Conservation (phyloP, 2,329 filamentous ascomycete species). For the Basipetospora sp. region DNA sequence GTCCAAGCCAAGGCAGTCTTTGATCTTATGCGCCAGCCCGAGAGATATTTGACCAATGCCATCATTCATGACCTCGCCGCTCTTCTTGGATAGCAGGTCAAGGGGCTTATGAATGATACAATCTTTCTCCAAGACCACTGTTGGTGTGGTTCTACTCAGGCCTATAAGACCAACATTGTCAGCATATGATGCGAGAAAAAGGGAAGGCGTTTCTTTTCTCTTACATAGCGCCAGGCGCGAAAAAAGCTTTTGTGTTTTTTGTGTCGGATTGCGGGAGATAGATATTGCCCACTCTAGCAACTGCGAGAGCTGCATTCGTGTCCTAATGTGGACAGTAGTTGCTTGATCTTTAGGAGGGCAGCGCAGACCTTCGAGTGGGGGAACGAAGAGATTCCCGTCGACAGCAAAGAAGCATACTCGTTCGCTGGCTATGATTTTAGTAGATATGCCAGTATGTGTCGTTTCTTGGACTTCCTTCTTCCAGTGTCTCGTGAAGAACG, state of each 20-base stretch:
- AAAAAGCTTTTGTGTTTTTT: conserved; percentile 42
- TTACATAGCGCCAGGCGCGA: conserved; percentile 41
- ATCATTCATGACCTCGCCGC: conserved; percentile 45
- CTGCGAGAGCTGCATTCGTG: conserved; percentile 21
- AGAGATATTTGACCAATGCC: conserved; percentile 53
- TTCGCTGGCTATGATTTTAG: conserved; percentile 21
- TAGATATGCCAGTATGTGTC: conserved; percentile 13
- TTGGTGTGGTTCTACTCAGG: conserved; percentile 35
- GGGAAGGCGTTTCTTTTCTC: conserved; percentile 6
- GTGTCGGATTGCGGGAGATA: conserved; percentile 25
- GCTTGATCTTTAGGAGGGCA: conserved; percentile 14
- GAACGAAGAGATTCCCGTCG: conserved; percentile 28
- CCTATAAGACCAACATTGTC: conserved; percentile 22
- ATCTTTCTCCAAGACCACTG: conserved; percentile 26
- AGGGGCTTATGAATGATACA: conserved; percentile 28
- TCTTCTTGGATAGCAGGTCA: conserved; percentile 27
- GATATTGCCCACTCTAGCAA: conserved; percentile 41
- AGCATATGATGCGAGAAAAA: conserved; percentile 11
- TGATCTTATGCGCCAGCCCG: conserved; percentile 39
- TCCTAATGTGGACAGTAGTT: conserved; percentile 11
- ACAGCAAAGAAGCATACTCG: conserved; percentile 41
- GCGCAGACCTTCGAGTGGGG: not conserved
- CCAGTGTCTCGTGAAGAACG: conserved; percentile 29
- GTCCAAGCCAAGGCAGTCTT: conserved; percentile 31
- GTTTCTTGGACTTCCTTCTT: conserved; percentile 22